Base-by-base conservation (phyloP, 1,139 yeast species). In the Pneumocystis oryctolagi region DNA sequence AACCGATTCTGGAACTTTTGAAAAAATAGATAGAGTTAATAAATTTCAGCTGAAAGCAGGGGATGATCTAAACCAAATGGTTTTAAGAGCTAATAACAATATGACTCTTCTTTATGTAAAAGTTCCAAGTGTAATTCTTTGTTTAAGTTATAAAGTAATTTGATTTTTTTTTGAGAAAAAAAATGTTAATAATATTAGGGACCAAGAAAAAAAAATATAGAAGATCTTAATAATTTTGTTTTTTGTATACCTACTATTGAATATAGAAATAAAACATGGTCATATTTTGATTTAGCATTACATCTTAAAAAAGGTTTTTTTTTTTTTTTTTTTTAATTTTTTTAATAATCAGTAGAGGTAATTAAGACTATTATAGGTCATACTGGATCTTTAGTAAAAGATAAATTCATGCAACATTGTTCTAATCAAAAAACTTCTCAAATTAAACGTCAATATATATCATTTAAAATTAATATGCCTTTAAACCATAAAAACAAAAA, bases 361-460 rank as follows among this genome's bases (percentile, higher is more conserved):
- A 78, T 87, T 63, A 83, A 81, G 71, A 78, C 84, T 25, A 82
- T 89, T 53, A 74, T 89, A 62, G 81, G 79, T 61, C 95, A 89
- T 70, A 79, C 94, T 0, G 96, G 96, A 5, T 82, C 85, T 67
- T 81, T 90, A 65, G 77, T 89, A 64, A 87, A 89, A 47, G 89
- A 89, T 73, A 88, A 87, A 73, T 47, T 47, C 25, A 47, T 47
- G 16, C 55, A 47, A 25, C 55, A 28, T 47, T n/a, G 31, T 47
- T 47, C 55, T 47, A 20, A 12, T 47, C 31, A 47, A 47, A 47
- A 47, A 47, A 12, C 3, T 25, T 25, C 31, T 25, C 55, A 25
- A 47, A 47, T 12, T 25, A 25, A 16, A 47, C 30, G n/a, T 47
- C 31, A 47, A 47, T 16, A 47, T 47, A 47, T 47, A 25, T n/a